These are phyloP conservation scores for Jasminum sambac DNA, from an alignment of 257 asterid species.

Conservation along the genomic window DNA sequence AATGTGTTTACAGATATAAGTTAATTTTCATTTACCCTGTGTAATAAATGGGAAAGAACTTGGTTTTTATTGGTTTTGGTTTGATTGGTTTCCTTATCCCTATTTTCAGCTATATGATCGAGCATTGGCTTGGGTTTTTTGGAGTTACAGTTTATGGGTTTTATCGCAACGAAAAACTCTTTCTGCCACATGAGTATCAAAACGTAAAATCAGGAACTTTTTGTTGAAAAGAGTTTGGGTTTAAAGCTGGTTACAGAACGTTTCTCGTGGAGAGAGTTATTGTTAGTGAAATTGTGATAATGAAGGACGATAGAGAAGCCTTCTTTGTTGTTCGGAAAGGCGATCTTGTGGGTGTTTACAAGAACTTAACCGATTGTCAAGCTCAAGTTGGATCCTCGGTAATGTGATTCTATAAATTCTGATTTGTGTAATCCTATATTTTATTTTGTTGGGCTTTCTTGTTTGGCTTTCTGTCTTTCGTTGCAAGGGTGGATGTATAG, in stretches of 20 bases:
- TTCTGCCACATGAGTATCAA: constrained; percentile 38
- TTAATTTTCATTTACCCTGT: constrained; percentile 33
- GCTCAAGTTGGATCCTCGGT: constrained; percentile 97
- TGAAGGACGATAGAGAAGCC: constrained; percentile 91
- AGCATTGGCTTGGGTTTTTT: constrained; percentile 36
- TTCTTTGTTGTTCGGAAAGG: constrained; percentile 96
- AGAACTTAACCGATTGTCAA: constrained; percentile 91
- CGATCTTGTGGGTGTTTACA: constrained; percentile 83
- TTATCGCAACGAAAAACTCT: constrained; percentile 42
- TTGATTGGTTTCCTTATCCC: no score
- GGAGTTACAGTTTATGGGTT: constrained; percentile 37
- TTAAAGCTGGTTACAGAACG: constrained; percentile 56
- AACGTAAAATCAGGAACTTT: constrained; percentile 34
- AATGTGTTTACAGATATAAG: neutral
- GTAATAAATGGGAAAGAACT: constrained; percentile 29
- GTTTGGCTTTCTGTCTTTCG: neutral
- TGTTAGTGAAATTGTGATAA: constrained; percentile 39
- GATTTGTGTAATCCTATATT: constrained; percentile 12
- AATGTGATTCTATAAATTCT: constrained; percentile 31
- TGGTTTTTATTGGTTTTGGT: no score
- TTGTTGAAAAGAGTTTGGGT: constrained; percentile 41
- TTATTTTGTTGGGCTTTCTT: constrained; percentile 3
- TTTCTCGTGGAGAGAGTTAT: constrained; percentile 37
- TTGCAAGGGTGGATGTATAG: neutral
- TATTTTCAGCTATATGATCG: constrained; percentile 43